Evolutionary conservation across 768 basidiomycete species (phyloP), one percentile per base, ranked within the genome.

Genomic region (Agaricus sinodeliciosus): DNA sequence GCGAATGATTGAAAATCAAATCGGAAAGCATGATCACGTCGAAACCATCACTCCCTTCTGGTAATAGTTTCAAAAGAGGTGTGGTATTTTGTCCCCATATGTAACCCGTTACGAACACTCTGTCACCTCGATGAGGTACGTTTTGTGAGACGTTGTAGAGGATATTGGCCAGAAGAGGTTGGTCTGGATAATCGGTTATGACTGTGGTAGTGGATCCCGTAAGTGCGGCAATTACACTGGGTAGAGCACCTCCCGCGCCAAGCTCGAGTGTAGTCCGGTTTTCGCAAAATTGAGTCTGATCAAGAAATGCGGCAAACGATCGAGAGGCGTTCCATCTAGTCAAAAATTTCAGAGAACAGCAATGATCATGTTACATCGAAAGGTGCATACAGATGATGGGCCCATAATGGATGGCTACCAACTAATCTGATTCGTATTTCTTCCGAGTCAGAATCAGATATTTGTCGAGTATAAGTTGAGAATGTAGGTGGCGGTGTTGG

Each of bases 1-100:
- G 91, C 1, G 93, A 93, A 60, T 95, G 94, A 60, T 94, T 96
- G 69, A 95, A 96, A 31, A 97, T 80, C 31, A 98, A 80, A 68
- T 98, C 94, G 1, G 92, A 94, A 51, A 97, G 74, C 55, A 98
- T 83, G 49, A 97, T 77, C 18, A 95, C 62, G 60, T 95, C 83
- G 61, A 90, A 97, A 27, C 69, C 45, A 67, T 2, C 59, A 37
- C 22, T 56, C 56, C 18, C 44, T 12, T 43, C 7, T 47, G 62
- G 58, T 8, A 70, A 59, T 5, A 62, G 46, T 8, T 66, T 65
- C 1, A 84, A 59, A 6, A 89, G 68, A 0, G 72, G 65, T 8
- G 68, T 54, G 3, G 82, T 72, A 0, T 79, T 61, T 11, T 75
- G 74, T 0, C 92, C 92, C 92, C 92, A 94, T 6, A 87, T 80